A percentile compares a stretch with the other conserved stretches of the same genome.
Conservation (phyloP, 768 basidiomycete genomes). For the Pleurotus platypus region DNA sequence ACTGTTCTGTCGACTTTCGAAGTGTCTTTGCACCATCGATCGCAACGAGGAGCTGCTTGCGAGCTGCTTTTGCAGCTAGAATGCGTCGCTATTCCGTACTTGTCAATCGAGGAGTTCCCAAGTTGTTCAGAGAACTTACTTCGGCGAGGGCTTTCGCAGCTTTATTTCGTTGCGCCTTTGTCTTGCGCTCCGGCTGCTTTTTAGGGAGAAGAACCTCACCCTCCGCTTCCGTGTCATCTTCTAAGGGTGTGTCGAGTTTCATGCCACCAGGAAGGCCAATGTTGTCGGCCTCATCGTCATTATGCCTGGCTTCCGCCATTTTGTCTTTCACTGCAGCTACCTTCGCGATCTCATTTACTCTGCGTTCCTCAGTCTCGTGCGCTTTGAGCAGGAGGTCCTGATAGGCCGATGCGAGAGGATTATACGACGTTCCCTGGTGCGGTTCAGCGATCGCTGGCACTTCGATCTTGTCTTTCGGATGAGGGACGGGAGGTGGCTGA, state of each 20-base stretch:
- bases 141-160: slow-evolving; percentile 62
- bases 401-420: slow-evolving; percentile 75
- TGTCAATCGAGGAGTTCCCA: background rate
- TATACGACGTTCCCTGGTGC: slow-evolving; percentile 85
- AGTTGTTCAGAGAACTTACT: slow-evolving; percentile 32
- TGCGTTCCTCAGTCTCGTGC: slow-evolving; percentile 58
- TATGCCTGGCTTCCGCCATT: slow-evolving; percentile 43
- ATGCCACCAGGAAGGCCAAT: slow-evolving; percentile 53
- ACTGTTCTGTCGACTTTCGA: slow-evolving; percentile 35
- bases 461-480: slow-evolving; percentile 43
- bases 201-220: slow-evolving; percentile 30
- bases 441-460: slow-evolving; percentile 68
- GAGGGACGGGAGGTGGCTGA: slow-evolving; percentile 42
- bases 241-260: slow-evolving; percentile 43
- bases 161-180: slow-evolving; percentile 56
- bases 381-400: slow-evolving; percentile 68
- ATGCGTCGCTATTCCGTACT: slow-evolving; percentile 51
- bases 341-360: slow-evolving; percentile 49
- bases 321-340: slow-evolving; percentile 50
- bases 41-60: slow-evolving; percentile 58
- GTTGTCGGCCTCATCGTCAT: slow-evolving; percentile 26
- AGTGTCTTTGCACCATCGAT: slow-evolving; percentile 55
- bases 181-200: slow-evolving; percentile 40
- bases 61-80: slow-evolving; percentile 52
- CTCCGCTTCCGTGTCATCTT: slow-evolving; percentile 31